phyloP scores from a whole-genome alignment of 2,329 filamentous ascomycete species.

The Aspergillus sp. region DNA sequence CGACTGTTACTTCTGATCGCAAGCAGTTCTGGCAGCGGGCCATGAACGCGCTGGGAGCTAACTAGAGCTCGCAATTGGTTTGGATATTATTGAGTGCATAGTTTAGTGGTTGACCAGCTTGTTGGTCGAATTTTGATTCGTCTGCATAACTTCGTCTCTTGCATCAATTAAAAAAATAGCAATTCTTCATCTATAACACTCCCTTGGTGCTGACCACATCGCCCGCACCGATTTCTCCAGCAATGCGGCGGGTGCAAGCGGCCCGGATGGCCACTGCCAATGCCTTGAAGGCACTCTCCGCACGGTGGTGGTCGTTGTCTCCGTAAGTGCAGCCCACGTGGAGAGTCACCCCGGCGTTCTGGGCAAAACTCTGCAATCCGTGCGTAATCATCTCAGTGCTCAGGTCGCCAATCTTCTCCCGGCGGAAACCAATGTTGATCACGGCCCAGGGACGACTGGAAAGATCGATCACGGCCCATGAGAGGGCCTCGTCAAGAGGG shows the following conservation, averaged over 20 bases:
- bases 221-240: slow-evolving; percentile 77
- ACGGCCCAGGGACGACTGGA: slow-evolving; percentile 87
- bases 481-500: slow-evolving; percentile 91
- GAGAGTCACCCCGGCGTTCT: slow-evolving; percentile 83
- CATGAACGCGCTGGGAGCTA: slow-evolving; percentile 33
- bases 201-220: slow-evolving; percentile 97
- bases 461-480: slow-evolving; percentile 88
- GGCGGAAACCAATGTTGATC: slow-evolving; percentile 74
- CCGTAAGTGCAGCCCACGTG: slow-evolving; percentile 91
- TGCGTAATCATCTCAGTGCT: slow-evolving; percentile 97
- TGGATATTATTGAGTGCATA: not conserved
- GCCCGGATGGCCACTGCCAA: slow-evolving; percentile 77
- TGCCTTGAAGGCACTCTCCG: slow-evolving; percentile 96
- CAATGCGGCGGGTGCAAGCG: slow-evolving; percentile 68
- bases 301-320: slow-evolving; percentile 91
- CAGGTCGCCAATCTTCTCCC: slow-evolving; percentile 90
- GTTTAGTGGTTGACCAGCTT: not conserved
- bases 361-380: slow-evolving; percentile 89
- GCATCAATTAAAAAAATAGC: not conserved
- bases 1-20: slow-evolving; percentile 43
- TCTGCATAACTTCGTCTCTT: slow-evolving; percentile 3
- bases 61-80: not conserved
- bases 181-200: slow-evolving; percentile 53
- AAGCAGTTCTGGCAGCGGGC: slow-evolving; percentile 49
- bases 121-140: too few species aligned